Percentiles rank a stretch among this genome's conserved stretches.
Evolutionary conservation across 352 stramenopile species (phyloP).

Genomic region (Pythium coloratum): DNA sequence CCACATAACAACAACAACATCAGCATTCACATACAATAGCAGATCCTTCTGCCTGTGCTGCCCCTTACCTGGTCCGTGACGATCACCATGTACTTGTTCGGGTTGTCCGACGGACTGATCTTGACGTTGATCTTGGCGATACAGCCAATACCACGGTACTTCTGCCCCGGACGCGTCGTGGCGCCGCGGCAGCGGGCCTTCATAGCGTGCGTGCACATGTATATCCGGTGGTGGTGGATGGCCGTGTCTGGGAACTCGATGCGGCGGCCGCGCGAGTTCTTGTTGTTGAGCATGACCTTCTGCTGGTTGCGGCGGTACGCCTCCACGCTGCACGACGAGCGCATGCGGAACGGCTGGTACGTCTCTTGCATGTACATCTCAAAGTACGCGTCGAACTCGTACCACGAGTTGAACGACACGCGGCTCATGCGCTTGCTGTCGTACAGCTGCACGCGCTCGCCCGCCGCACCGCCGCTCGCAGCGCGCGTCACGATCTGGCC

Average conservation of each 20-base stretch:
- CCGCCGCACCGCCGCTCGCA: background rate
- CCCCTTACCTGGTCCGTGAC: constrained; percentile 75
- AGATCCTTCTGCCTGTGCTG: background rate
- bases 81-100: constrained; percentile 87
- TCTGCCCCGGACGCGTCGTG: constrained; percentile 72
- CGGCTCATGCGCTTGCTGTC: constrained; percentile 83
- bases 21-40: background rate
- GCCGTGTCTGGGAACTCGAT: constrained; percentile 81
- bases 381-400: constrained; percentile 87
- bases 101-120: constrained; percentile 80
- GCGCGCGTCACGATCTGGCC: constrained; percentile 29
- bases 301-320: constrained; percentile 84
- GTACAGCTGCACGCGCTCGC: constrained; percentile 57
- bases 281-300: constrained; percentile 89
- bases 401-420: constrained; percentile 87
- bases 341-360: constrained; percentile 86
- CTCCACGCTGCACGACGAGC: constrained; percentile 81
- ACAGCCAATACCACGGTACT: constrained; percentile 82
- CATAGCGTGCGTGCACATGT: constrained; percentile 89
- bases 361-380: constrained; percentile 89
- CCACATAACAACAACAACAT: constrained; percentile 16
- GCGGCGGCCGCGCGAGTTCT: constrained; percentile 74
- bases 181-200: constrained; percentile 78
- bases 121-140: constrained; percentile 89
- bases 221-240: constrained; percentile 88